Evolutionary conservation across 208 protist genomes (phyloP).

Genomic region (Trypanosoma mega): DNA sequence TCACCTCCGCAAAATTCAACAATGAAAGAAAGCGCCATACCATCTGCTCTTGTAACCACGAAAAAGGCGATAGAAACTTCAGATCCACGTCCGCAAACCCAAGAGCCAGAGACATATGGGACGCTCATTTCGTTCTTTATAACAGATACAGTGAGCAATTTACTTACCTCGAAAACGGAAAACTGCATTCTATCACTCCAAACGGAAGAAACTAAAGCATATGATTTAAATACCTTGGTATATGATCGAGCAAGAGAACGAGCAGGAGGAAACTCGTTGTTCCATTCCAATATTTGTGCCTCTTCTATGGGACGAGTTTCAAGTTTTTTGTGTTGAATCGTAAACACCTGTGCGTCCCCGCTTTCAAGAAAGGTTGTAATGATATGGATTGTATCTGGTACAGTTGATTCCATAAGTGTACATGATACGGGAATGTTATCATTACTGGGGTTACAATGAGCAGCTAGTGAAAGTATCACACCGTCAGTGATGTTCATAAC

Average conservation of each 20-base stretch:
- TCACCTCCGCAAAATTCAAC: constrained; percentile 6
- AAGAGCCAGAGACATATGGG: constrained; percentile 27
- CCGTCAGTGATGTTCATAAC: constrained; percentile 19
- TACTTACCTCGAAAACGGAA: constrained; percentile 6
- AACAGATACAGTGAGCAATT: neutral
- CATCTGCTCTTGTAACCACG: constrained; percentile 22
- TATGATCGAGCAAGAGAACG: constrained; percentile 8
- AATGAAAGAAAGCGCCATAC: constrained; percentile 14
- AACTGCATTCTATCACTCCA: constrained; percentile 26
- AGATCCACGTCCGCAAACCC: constrained; percentile 3
- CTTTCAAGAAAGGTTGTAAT: constrained; percentile 16
- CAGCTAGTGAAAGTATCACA: constrained; percentile 6
- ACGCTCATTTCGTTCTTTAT: constrained; percentile 27
- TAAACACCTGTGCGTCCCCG: constrained; percentile 3
- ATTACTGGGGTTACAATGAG: constrained; percentile 4
- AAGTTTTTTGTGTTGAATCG: neutral
- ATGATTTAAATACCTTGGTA: constrained; percentile 16
- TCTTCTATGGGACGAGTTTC: neutral
- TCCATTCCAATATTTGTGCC: neutral
- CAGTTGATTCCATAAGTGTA: neutral
- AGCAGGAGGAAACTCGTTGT: neutral
- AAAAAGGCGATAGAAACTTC: constrained; percentile 2
- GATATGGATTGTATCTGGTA: constrained; percentile 14
- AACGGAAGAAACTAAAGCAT: constrained; percentile 19
- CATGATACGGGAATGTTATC: constrained; percentile 9